Percentiles rank a stretch among this genome's conserved stretches.
Evolutionary conservation across 805 yeast species (phyloP).

Genomic region (Wickerhamiella brachini): DNA sequence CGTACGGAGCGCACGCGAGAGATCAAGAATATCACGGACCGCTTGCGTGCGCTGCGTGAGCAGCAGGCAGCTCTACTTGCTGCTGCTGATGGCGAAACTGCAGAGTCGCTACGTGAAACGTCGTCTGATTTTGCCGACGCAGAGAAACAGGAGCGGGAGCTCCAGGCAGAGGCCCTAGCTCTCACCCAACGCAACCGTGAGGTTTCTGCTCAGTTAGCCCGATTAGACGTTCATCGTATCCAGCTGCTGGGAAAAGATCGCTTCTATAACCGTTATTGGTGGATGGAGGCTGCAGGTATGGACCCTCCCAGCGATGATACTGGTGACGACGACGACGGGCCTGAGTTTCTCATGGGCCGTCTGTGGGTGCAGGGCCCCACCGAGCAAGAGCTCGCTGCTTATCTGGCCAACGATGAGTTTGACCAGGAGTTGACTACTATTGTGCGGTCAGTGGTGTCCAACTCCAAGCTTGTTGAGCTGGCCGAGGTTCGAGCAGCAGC

Average conservation of each 20-base stretch:
- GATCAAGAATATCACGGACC: constrained; percentile 38
- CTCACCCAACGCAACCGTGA: constrained; percentile 25
- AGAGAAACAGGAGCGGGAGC: constrained; percentile 12
- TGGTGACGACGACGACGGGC: not conserved
- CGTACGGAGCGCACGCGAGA: constrained; percentile 55
- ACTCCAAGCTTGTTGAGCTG: not conserved
- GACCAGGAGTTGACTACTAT: constrained; percentile 8
- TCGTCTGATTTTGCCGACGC: constrained; percentile 7
- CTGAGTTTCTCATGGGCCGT: constrained; percentile 48
- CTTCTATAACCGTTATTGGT: constrained; percentile 80
- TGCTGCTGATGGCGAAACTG: constrained; percentile 3
- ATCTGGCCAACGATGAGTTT: constrained; percentile 20
- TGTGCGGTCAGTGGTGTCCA: not conserved
- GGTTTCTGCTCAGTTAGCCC: constrained; percentile 41
- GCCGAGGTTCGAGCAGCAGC: not conserved
- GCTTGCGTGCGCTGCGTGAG: constrained; percentile 34
- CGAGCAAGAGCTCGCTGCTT: constrained; percentile 30
- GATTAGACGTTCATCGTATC: constrained; percentile 58
- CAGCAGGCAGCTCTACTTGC: constrained; percentile 24
- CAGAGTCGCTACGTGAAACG: not conserved
- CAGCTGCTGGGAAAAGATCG: constrained; percentile 71
- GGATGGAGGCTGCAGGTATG: constrained; percentile 82
- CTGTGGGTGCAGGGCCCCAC: constrained; percentile 88
- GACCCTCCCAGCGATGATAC: not conserved
- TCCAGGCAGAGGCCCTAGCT: constrained; percentile 7